Evolutionary conservation across 108 stramenopile genomes (phyloP), one percentile per base, ranked within the genome.

Genomic region (Skeletonema tropicum): DNA sequence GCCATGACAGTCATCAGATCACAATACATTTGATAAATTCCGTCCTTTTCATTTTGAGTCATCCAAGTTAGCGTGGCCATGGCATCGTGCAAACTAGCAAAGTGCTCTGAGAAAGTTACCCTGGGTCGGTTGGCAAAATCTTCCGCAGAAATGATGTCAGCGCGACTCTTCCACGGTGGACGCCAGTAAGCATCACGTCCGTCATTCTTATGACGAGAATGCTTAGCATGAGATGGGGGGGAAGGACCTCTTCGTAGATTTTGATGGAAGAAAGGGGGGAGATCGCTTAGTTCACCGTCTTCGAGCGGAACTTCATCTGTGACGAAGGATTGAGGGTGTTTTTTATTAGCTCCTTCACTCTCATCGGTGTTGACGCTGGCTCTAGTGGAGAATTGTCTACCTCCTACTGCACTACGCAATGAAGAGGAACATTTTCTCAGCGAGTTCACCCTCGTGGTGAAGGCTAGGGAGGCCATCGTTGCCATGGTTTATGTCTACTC

Each of bases 91-190:
- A 86, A 82, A 57, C 76, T 79, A 14, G 85, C 80, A 64, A 91
- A 94, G 35, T 86, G 72, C 41, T 84, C 85, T 35, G 87, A 88
- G 57, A 91, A 91, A 55, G 84, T 88, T 1, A 92, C 94, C 12
- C 79, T 62, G 6, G 94, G 93, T 13, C 89, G 86, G 68, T 89
- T 87, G 66, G 89, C 89, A 73, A 90, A 94, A 66, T 94, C 92
- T 66, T 94, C 89, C 8, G 86, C 89, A 36, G 76, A 82, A 32
- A 90, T 83, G 46, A 94, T 82, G 46, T 84, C 82, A 25, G 84
- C 76, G 35, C 81, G 76, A 41, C 58, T 76, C 19, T 58, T 78
- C 49, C 79, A 90, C 59, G 77, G 83, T 10, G 92, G 90, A 29
- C 89, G 84, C 77, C 88, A 88, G 66, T 88, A 82, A 17, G 92